These are phyloP conservation scores for Herpomyces periplanetae DNA, from an alignment of 2,329 filamentous ascomycete species.

Conservation along the genomic window DNA sequence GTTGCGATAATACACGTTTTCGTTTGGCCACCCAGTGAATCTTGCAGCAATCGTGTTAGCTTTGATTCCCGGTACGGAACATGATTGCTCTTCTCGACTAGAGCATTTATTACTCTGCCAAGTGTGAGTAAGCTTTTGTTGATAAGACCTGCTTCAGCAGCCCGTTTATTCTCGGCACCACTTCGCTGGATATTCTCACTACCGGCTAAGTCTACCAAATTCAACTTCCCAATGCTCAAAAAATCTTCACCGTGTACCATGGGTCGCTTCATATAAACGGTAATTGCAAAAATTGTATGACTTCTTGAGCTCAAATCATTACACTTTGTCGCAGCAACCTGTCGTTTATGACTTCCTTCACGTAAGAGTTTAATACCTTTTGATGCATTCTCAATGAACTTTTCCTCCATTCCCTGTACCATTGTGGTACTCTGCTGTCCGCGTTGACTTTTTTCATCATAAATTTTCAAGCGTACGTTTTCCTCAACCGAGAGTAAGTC, in stretches of 20 bases:
- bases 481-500: conserved; percentile 58
- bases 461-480: conserved; percentile 60
- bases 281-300: conserved; percentile 90
- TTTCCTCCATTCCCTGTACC: conserved; percentile 92
- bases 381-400: conserved; percentile 44
- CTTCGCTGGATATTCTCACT: conserved; percentile 93
- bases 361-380: conserved; percentile 65
- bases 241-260: conserved; percentile 58
- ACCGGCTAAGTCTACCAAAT: conserved; percentile 76
- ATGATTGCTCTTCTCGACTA: conserved; percentile 57
- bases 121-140: conserved; percentile 89
- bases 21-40: conserved; percentile 69
- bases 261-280: conserved; percentile 46
- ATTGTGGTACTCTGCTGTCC: conserved; percentile 51
- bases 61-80: conserved; percentile 86
- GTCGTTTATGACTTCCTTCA: conserved; percentile 57
- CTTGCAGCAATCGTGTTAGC: conserved; percentile 67
- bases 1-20: conserved; percentile 98
- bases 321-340: conserved; percentile 98
- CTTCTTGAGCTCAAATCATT: conserved; percentile 89
- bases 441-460: conserved; percentile 36
- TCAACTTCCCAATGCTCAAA: conserved; percentile 64
- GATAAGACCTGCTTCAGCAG: conserved; percentile 73
- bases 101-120: conserved; percentile 78
- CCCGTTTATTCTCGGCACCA: conserved; percentile 87